Conservation (phyloP, 176 grass and related monocot genomes). For the Ensete glaucum region DNA sequence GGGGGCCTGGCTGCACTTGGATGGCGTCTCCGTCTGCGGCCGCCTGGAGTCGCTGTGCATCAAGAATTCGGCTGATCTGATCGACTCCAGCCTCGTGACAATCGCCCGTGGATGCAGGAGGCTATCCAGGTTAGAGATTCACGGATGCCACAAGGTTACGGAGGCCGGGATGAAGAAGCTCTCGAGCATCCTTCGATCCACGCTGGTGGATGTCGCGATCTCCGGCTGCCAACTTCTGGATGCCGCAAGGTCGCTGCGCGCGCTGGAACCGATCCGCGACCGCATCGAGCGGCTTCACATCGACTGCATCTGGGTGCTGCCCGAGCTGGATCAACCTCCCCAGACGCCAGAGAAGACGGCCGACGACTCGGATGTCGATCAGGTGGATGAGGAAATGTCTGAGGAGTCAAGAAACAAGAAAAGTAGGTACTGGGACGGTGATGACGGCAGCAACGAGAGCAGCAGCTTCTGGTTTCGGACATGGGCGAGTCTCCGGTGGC, state of each 20-base stretch:
- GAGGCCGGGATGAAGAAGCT: slow-evolving; percentile 46
- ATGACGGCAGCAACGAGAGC: not conserved
- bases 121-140: slow-evolving; percentile 54
- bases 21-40: slow-evolving; percentile 78
- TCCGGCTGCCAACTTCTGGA: slow-evolving; percentile 54
- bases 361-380: slow-evolving; percentile 22
- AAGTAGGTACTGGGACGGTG: slow-evolving; percentile 33
- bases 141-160: slow-evolving; percentile 51
- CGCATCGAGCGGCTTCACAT: slow-evolving; percentile 73
- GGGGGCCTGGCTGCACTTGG: slow-evolving; percentile 57
- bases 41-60: slow-evolving; percentile 55
- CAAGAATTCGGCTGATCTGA: slow-evolving; percentile 65
- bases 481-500: slow-evolving; percentile 62
- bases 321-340: slow-evolving; percentile 13
- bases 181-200: slow-evolving; percentile 29
- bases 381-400: slow-evolving; percentile 28
- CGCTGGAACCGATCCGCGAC: slow-evolving; percentile 52
- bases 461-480: slow-evolving; percentile 19
- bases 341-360: not conserved
- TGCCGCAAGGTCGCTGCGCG: slow-evolving; percentile 39
- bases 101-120: slow-evolving; percentile 69
- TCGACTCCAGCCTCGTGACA: slow-evolving; percentile 37
- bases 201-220: slow-evolving; percentile 62
- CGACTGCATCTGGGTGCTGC: slow-evolving; percentile 57
- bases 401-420: slow-evolving; percentile 52